A percentile compares a stretch with the other conserved stretches of the same genome.
phyloP scores from a whole-genome alignment of 176 grass and related monocot genomes.

The Echinochloa phyllopogon region DNA sequence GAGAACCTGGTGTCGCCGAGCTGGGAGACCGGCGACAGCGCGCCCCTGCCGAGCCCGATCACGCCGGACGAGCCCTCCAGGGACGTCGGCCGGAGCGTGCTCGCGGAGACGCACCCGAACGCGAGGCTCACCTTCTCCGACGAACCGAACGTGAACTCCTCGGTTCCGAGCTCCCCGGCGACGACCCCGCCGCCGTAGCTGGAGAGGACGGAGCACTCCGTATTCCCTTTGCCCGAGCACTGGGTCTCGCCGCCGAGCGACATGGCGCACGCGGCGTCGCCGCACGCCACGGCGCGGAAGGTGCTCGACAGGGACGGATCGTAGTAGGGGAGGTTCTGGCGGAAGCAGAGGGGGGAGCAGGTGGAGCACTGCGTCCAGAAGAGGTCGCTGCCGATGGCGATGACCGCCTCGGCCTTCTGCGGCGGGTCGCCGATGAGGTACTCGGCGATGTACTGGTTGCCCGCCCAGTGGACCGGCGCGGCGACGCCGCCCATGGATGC shows the following conservation, averaged over 20 bases:
- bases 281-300: neutral
- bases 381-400: neutral
- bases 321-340: neutral
- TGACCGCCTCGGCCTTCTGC: neutral
- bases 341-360: neutral
- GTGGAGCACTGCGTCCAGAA: neutral
- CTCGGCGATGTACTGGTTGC: neutral
- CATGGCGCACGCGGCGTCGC: neutral
- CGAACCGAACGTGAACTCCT: neutral
- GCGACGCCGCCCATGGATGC: too few relatives aligned
- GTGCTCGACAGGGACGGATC: neutral
- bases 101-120: neutral
- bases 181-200: neutral
- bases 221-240: neutral
- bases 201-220: neutral
- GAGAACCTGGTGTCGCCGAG: slow-evolving; percentile 15
- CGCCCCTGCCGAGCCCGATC: slow-evolving; percentile 31
- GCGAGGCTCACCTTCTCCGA: neutral
- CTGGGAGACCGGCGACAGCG: slow-evolving; percentile 18
- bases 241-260: neutral
- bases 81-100: neutral
- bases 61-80: slow-evolving; percentile 21
- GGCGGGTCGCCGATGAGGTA: neutral
- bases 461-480: neutral
- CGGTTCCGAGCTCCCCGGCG: neutral